Percentiles rank a stretch among this genome's conserved stretches.
These are phyloP conservation scores for Pseudocercospora fuligena DNA, from an alignment of 2,329 filamentous ascomycete genomes.

Conservation along the genomic window DNA sequence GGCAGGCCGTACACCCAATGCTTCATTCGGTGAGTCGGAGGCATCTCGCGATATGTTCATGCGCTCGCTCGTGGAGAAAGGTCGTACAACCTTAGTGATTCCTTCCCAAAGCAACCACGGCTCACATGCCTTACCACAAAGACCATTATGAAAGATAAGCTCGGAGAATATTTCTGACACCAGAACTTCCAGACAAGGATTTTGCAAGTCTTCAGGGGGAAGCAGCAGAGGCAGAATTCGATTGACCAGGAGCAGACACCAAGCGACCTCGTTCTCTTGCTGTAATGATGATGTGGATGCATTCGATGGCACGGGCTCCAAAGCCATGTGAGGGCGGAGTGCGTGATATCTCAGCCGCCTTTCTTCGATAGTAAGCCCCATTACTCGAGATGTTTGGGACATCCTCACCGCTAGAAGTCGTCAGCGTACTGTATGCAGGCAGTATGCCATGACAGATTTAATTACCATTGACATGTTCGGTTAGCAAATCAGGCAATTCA, in stretches of 20 bases:
- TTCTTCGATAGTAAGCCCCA: constrained; percentile 14
- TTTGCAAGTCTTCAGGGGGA: constrained; percentile 90
- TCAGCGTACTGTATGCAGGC: constrained; percentile 31
- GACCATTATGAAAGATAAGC: constrained; percentile 80
- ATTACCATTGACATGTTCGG: constrained; percentile 78
- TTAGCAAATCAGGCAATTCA: constrained; percentile 81
- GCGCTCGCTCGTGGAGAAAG: constrained; percentile 15
- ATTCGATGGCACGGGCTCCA: constrained; percentile 73
- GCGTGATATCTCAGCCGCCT: constrained; percentile 68
- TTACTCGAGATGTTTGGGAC: constrained; percentile 17
- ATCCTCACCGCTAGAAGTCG: constrained; percentile 31
- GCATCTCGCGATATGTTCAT: background rate
- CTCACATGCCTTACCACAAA: constrained; percentile 80
- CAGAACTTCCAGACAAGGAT: constrained; percentile 79
- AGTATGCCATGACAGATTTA: constrained; percentile 14
- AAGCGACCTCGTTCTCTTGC: constrained; percentile 76
- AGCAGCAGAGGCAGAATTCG: constrained; percentile 81
- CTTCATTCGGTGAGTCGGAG: background rate
- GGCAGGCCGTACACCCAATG: background rate
- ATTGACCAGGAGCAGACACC: constrained; percentile 86
- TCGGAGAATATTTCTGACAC: constrained; percentile 88
- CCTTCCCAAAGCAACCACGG: constrained; percentile 88
- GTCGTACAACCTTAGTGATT: constrained; percentile 71
- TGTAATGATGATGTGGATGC: constrained; percentile 57
- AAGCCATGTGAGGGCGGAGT: constrained; percentile 76